Evolutionary conservation across 2,329 filamentous ascomycete species (phyloP).

Genomic region (Fusarium cicatricum): DNA sequence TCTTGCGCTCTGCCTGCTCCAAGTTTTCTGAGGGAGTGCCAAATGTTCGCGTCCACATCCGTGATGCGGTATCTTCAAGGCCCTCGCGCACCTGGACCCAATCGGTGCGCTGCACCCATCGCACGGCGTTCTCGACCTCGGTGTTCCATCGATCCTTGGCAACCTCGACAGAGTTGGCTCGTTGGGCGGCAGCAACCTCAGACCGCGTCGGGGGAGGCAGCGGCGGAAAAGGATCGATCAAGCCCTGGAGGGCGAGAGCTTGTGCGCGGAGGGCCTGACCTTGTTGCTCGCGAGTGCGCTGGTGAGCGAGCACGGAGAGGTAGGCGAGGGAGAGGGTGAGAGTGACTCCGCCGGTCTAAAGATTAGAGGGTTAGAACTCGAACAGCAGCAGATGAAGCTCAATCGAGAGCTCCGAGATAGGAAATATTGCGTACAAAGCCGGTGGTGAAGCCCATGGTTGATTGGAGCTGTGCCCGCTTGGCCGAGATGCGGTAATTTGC

Average conservation of each 20-base stretch:
- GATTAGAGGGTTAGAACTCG: slow-evolving; percentile 4
- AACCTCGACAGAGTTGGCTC: slow-evolving; percentile 67
- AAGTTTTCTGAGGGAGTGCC: slow-evolving; percentile 46
- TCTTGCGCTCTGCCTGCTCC: slow-evolving; percentile 41
- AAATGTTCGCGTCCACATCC: slow-evolving; percentile 54
- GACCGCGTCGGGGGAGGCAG: slow-evolving; percentile 59
- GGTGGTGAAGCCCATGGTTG: slow-evolving; percentile 74
- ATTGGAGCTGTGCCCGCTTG: slow-evolving; percentile 41
- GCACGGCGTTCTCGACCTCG: slow-evolving; percentile 73
- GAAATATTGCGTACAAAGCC: slow-evolving; percentile 73
- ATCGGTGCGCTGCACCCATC: slow-evolving; percentile 71
- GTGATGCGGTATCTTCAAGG: slow-evolving; percentile 58
- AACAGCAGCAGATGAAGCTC: not conserved
- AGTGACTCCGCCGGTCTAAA: slow-evolving; percentile 76
- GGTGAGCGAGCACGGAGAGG: slow-evolving; percentile 74
- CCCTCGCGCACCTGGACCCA: slow-evolving; percentile 70
- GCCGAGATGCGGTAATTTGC: slow-evolving; percentile 44
- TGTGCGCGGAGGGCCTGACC: slow-evolving; percentile 65
- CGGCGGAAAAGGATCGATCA: slow-evolving; percentile 59
- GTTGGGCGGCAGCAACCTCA: slow-evolving; percentile 59
- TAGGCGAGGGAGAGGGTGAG: slow-evolving; percentile 78
- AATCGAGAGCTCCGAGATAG: not conserved
- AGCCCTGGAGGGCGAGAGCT: slow-evolving; percentile 59
- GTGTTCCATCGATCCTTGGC: slow-evolving; percentile 82
- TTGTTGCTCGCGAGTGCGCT: slow-evolving; percentile 70